Base-by-base conservation (phyloP, 371 early-diverging fungal species). In the Mucor circinelloides region DNA sequence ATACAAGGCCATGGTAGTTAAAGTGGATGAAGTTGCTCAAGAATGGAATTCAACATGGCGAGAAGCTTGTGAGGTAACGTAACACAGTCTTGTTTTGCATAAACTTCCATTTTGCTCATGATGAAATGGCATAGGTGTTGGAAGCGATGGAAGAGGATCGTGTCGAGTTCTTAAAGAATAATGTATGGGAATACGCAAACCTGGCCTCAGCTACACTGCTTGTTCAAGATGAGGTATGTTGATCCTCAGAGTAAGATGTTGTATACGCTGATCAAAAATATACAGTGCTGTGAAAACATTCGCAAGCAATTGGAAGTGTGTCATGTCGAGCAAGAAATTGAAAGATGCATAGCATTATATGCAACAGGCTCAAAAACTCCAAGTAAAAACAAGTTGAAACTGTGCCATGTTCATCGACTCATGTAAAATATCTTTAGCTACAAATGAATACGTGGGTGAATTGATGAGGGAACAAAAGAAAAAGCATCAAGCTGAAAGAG, bases 161-260 rank as follows among this genome's bases (percentile, higher is more conserved):
- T 0, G 48, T 78, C 12, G 80, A 80, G 25, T 66, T 80, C 17
- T 44, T 83, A 19, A 71, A 69, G 15, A 67, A 36, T 23, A 83
- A 78, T 55, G 60, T 77, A 17, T 80, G 79, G 80, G 83, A 80
- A 3, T 83, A 83, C 68, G 79, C 83, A 9, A 80, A 83, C 30
- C 48, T 80, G 8, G 58, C 66, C 1, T 80, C 83, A 10, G 80
- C 75, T 8, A 62, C 66, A n/a, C 34, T 83, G 1, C 50, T 80
- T 30, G 70, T 78, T 13, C 77, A 83, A 63, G 78, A 83, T 55
- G 77, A 80, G 67, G 81, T 78, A 72, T 1, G 7, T 21, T 5
- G 34, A 23, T 19, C n/a, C n/a, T n/a, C n/a, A n/a, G 10, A 38
- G 8, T 34, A 12, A 40, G 23, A 54, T 52, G n/a, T 19, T 19